phyloP scores from a whole-genome alignment of 2,329 filamentous ascomycete genomes.

The Calcarisporium arbuscula region DNA sequence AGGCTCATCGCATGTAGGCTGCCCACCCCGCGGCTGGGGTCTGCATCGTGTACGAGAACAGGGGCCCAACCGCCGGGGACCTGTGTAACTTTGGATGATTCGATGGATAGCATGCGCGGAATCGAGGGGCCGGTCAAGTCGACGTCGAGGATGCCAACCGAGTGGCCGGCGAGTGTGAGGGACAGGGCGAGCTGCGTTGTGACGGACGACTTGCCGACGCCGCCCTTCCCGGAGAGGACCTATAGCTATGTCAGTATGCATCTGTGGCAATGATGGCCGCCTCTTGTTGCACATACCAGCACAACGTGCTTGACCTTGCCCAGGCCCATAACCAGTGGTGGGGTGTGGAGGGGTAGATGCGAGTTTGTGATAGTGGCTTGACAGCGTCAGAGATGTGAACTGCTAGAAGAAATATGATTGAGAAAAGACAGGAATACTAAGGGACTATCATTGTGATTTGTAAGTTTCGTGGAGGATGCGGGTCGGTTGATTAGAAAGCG shows the following conservation, averaged over 20 bases:
- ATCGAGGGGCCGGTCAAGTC: slow-evolving; percentile 96
- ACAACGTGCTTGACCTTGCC: slow-evolving; percentile 68
- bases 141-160: slow-evolving; percentile 91
- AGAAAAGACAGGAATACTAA: too few relatives aligned
- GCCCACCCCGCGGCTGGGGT: slow-evolving; percentile 46
- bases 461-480: too few relatives aligned
- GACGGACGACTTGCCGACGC: slow-evolving; percentile 96
- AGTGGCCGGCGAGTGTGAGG: slow-evolving; percentile 75
- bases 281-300: slow-evolving; percentile 53
- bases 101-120: slow-evolving; percentile 86
- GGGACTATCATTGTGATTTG: too few relatives aligned
- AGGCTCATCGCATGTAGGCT: slow-evolving; percentile 82
- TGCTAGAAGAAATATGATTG: too few relatives aligned
- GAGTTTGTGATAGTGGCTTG: too few relatives aligned
- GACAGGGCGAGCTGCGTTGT: slow-evolving; percentile 93
- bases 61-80: slow-evolving; percentile 89
- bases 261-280: not conserved
- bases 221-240: slow-evolving; percentile 93
- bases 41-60: slow-evolving; percentile 68
- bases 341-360: too few relatives aligned
- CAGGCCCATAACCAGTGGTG: slow-evolving; percentile 28
- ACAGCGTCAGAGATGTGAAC: too few relatives aligned
- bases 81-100: slow-evolving; percentile 83
- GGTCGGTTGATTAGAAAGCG: slow-evolving; percentile 11
- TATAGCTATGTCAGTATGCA: slow-evolving; percentile 16